These are phyloP conservation scores for Citrus sp. DNA, from an alignment of 345 rosid genomes.

Conservation along the genomic window DNA sequence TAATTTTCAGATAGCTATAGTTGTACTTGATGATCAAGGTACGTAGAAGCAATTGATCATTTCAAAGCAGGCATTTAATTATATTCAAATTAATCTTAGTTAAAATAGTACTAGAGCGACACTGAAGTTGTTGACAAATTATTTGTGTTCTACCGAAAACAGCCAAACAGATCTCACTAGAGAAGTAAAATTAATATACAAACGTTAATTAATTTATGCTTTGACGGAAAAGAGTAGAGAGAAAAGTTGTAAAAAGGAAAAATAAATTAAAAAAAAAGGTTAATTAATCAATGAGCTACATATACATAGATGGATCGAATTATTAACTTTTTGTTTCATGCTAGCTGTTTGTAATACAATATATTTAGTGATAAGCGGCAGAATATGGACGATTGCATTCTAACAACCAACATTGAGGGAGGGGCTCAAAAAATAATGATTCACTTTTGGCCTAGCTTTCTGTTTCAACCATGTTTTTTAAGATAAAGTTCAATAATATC, in stretches of 20 bases:
- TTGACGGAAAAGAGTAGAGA: not conserved
- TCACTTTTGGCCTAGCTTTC: constrained; percentile 1
- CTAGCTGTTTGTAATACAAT: no score
- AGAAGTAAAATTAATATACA: not conserved
- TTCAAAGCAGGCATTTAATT: not conserved
- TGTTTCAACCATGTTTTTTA: constrained; percentile 4
- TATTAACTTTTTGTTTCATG: not conserved
- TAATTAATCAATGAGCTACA: not conserved
- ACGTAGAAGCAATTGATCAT: not conserved
- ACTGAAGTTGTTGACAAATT: not conserved
- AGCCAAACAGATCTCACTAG: not conserved
- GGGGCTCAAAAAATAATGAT: not conserved
- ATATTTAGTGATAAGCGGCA: not conserved
- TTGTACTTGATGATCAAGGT: not conserved
- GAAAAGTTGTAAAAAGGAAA: not conserved
- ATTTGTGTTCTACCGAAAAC: not conserved
- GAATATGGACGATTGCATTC: not conserved
- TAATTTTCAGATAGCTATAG: no score
- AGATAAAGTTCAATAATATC: constrained; percentile 3
- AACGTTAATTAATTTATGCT: not conserved
- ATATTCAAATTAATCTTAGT: not conserved
- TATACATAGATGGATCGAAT: not conserved
- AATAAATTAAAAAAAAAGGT: not conserved
- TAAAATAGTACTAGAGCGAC: not conserved
- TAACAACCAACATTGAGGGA: constrained; percentile 1